Evolutionary conservation across 2,329 filamentous ascomycete genomes (phyloP).

Genomic region (Clonostachys solani): DNA sequence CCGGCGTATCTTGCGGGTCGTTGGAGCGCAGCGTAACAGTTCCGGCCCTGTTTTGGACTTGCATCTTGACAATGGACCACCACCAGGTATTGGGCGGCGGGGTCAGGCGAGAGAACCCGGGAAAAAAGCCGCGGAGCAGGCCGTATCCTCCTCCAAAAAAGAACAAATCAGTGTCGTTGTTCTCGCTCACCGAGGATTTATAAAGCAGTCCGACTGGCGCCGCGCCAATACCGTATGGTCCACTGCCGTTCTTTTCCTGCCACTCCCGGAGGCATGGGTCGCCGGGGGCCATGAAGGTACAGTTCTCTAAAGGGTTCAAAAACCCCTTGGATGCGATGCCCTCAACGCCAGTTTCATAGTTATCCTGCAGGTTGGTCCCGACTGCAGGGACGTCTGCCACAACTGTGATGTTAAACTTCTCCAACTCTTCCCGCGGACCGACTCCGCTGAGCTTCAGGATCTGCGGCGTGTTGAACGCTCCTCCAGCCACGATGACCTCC

Average conservation of each 20-base stretch:
- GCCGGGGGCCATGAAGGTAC: constrained; percentile 16
- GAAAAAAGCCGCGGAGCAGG: constrained; percentile 53
- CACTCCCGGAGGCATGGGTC: constrained; percentile 31
- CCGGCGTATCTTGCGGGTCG: constrained; percentile 57
- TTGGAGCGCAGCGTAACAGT: constrained; percentile 53
- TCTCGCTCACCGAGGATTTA: constrained; percentile 18
- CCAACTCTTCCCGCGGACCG: constrained; percentile 34
- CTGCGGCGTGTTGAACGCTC: constrained; percentile 49
- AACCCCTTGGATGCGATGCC: constrained; percentile 13
- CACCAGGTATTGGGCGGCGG: neutral
- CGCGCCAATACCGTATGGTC: constrained; percentile 16
- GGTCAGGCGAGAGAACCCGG: constrained; percentile 26
- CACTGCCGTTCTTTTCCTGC: constrained; percentile 17
- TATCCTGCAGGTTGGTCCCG: constrained; percentile 56
- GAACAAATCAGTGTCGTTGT: constrained; percentile 42
- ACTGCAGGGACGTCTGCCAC: constrained; percentile 52
- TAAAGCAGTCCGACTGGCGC: constrained; percentile 31
- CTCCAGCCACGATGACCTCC: constrained; percentile 46
- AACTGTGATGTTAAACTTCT: constrained; percentile 32
- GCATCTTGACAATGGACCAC: constrained; percentile 49
- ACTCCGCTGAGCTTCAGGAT: constrained; percentile 45
- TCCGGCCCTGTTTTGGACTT: constrained; percentile 55
- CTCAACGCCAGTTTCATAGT: constrained; percentile 39
- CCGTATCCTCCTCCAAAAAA: constrained; percentile 46
- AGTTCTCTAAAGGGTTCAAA: constrained; percentile 15